Base-by-base conservation (phyloP, 257 asterid species). In the Rubia yunnanensis region DNA sequence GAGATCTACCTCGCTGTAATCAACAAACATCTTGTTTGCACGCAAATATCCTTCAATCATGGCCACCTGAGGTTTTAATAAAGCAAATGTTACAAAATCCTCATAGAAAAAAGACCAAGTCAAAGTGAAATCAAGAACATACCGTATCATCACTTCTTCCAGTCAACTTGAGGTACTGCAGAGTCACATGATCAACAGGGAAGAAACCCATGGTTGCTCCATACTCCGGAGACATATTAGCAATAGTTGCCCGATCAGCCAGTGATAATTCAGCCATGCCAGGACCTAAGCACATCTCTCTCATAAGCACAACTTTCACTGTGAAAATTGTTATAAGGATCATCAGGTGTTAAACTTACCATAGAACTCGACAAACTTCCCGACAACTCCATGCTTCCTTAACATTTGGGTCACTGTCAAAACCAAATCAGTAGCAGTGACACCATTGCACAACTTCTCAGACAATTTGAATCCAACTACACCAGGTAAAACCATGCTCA, bases 151-250 rank as follows among this genome's bases (percentile, higher is more conserved):
- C 91, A 41, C 85, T 91, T 81, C 98, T 81, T 70, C 96, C 98
- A 62, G 96, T 91, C 72, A 88, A 76, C 63, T 74, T 88, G 54
- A 91, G 88, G 74, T 91, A 91, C 41, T 88, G 88, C 52, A 91
- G 77, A 1, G 98, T 91, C 41, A 86, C 89, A 74, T 83, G 92
- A 79, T 91, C 98, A 46, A 91, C 98, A 0, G 96, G 98, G 82
- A 91, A 91, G 85, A 91, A 91, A 30, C 98, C 98, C 98, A 91
- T 91, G 72, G 98, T 91, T 38, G 98, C 98, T 48, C 98, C 98
- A 73, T 91, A 88, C 78, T 91, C 98, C 0, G 98, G 98, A 50
- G 98, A 84, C 98, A 91, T 91, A 60, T 91, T 91, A 70, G 98
- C 96, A 73, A 91, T 88, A 36, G 98, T 91, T 69, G 98, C 98